Conservation (phyloP, 2,329 filamentous ascomycete species). For the Trichophyton benhamiae region DNA sequence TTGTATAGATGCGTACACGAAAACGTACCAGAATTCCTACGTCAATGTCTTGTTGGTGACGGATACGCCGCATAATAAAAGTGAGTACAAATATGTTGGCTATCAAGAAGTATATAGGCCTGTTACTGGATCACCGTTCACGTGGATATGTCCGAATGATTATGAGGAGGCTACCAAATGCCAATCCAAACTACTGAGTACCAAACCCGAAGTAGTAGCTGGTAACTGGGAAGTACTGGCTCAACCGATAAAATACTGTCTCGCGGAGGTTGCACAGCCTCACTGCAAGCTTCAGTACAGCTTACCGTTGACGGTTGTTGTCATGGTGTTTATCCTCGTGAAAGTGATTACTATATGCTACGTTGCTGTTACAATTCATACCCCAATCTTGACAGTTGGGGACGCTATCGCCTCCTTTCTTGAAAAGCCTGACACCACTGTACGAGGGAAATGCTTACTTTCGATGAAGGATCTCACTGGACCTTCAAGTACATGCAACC, state of each 20-base stretch:
- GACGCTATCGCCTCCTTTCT: conserved; percentile 30
- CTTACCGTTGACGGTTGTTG: conserved; percentile 11
- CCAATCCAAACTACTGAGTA: background rate
- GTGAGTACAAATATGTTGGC: background rate
- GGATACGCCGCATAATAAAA: background rate
- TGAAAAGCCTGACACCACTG: conserved; percentile 20
- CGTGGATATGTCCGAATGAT: background rate
- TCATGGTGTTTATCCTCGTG: conserved; percentile 16
- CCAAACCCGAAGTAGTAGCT: background rate
- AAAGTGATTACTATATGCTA: conserved; percentile 12
- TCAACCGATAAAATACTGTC: conserved; percentile 5
- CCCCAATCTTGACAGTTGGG: conserved; percentile 22
- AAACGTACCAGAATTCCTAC: background rate
- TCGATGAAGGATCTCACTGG: conserved; percentile 7
- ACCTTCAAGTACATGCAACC: background rate
- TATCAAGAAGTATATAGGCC: background rate
- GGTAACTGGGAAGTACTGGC: background rate
- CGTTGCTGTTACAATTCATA: background rate
- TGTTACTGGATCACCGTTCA: background rate
- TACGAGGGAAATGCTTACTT: conserved; percentile 17
- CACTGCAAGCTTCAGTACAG: conserved; percentile 16
- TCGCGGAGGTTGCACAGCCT: conserved; percentile 10
- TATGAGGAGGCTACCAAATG: background rate
- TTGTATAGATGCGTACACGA: background rate
- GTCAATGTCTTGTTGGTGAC: background rate